Evolutionary conservation across 371 early-diverging fungal species (phyloP), one percentile per base, ranked within the genome.

Genomic region (Neoconidiobolus thromboides): DNA sequence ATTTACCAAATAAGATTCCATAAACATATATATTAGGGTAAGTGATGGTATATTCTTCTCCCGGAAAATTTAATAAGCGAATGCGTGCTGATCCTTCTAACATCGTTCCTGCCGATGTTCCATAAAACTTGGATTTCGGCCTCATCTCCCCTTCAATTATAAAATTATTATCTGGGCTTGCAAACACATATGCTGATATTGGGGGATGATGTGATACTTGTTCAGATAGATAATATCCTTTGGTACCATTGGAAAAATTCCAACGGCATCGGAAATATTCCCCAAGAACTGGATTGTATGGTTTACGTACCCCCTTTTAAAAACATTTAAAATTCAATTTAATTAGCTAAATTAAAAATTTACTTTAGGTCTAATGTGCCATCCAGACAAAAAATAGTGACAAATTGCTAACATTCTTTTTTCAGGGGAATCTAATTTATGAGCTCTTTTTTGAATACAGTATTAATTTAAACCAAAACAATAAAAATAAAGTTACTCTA

Each of bases 191-290:
- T 48, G 89, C 85, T 1, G 93, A 86, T 38, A 88, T 78, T 2
- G 97, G 97, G 41, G 97, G 97, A 65, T 95, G 97, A 69, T 96
- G 97, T n/a, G 90, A 89, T 10, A 92, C 90, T 69, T 96, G 97
- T 67, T 96, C 97, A 40, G 89, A 83, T 39, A 94, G 75, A 69
- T 85, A 95, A 67, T 77, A 83, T 83, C 83, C 39, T 83, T 75
- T 37, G 85, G 76, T 44, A 2, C 75, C 76, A 68, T 91, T 87
- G 9, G 73, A 69, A 61, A 83, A 83, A 37, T 69, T 65, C 76
- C 82, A 94, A 55, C 70, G 65, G 61, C 89, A 84, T 40, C 91
- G 84, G 69, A 93, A 94, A 26, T 86, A 78, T 70, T 96, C 97
- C 10, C 95, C 96, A 38, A 96, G 76, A 15, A 93, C 86, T 26